These are phyloP conservation scores for Solanum chiquidenum DNA, from an alignment of 257 asterid species.

Conservation along the genomic window DNA sequence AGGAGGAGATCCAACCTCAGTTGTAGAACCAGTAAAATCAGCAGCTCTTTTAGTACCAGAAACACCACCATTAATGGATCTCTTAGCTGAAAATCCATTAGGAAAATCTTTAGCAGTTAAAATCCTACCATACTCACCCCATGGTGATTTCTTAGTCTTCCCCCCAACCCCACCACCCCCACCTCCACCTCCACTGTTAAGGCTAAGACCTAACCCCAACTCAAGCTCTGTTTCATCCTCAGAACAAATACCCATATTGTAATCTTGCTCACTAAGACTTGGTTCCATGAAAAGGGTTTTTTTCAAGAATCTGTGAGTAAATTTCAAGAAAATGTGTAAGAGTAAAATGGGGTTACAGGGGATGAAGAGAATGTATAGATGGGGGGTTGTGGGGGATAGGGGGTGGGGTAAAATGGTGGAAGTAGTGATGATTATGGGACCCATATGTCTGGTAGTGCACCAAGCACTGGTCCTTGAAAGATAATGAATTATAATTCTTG, in stretches of 20 bases:
- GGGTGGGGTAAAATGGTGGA: constrained; percentile 33
- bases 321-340: neutral
- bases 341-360: neutral
- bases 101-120: constrained; percentile 67
- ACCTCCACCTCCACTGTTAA: constrained; percentile 6
- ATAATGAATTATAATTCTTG: neutral
- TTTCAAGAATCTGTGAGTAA: constrained; percentile 3
- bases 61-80: constrained; percentile 28
- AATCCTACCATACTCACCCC: constrained; percentile 41
- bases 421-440: constrained; percentile 35
- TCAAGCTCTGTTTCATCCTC: constrained; percentile 33
- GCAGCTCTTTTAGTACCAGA: constrained; percentile 33
- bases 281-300: constrained; percentile 24
- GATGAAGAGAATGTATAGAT: neutral
- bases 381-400: neutral
- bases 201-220: constrained; percentile 49
- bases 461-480: constrained; percentile 15
- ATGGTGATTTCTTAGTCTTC: constrained; percentile 22
- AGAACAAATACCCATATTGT: neutral
- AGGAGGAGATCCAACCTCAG: constrained; percentile 33
- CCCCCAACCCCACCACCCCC: neutral
- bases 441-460: constrained; percentile 47
- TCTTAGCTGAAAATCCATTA: constrained; percentile 28
- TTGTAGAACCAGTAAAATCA: constrained; percentile 10
- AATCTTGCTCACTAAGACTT: constrained; percentile 10